A percentile compares a stretch with the other conserved stretches of the same genome.
These are phyloP conservation scores for Fusarium tuaranense DNA, from an alignment of 2,329 filamentous ascomycete genomes.

Conservation along the genomic window DNA sequence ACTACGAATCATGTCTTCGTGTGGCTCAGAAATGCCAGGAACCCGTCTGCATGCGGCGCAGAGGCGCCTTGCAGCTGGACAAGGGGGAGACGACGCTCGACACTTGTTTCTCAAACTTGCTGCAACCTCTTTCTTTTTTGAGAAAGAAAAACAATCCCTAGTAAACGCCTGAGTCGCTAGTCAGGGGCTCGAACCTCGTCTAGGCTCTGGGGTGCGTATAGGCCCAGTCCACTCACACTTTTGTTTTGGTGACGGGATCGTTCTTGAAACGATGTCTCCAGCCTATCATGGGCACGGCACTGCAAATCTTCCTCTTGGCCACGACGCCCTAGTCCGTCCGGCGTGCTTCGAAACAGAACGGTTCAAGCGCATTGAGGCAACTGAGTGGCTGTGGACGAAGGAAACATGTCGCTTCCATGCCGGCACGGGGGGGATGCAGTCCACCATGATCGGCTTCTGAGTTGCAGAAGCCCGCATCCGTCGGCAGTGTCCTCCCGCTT, in stretches of 20 bases:
- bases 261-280: constrained; percentile 45
- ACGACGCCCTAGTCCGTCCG: constrained; percentile 49
- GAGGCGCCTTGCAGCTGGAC: constrained; percentile 31
- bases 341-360: constrained; percentile 54
- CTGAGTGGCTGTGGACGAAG: constrained; percentile 40
- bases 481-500: constrained; percentile 32
- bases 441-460: constrained; percentile 30
- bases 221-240: constrained; percentile 38
- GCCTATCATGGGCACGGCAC: constrained; percentile 47
- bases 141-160: constrained; percentile 16
- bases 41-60: constrained; percentile 18
- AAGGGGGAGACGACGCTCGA: constrained; percentile 29
- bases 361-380: constrained; percentile 28
- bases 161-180: constrained; percentile 38
- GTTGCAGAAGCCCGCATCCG: constrained; percentile 32
- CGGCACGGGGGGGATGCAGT: constrained; percentile 29
- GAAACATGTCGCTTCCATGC: constrained; percentile 47
- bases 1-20: constrained; percentile 24
- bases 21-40: constrained; percentile 22
- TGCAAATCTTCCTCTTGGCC: constrained; percentile 34
- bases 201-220: constrained; percentile 34
- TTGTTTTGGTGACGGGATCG: constrained; percentile 40
- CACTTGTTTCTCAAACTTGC: constrained; percentile 9
- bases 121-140: constrained; percentile 11
- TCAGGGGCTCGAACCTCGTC: constrained; percentile 41